These are phyloP conservation scores for Fraxinus latifolia DNA, from an alignment of 305 asterid species.

Conservation along the genomic window DNA sequence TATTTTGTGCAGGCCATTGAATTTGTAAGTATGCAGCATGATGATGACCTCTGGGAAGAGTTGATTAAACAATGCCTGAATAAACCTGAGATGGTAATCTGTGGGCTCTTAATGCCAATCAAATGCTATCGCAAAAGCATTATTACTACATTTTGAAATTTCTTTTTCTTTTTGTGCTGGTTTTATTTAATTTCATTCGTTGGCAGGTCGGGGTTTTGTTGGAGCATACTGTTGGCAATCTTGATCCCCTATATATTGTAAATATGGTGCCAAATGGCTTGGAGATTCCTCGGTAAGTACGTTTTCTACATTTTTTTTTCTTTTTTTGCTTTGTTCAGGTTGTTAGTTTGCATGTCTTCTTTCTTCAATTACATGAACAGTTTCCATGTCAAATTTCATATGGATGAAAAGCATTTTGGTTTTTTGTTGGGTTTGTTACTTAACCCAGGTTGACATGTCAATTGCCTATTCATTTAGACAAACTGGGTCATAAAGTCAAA, in stretches of 20 bases:
- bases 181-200: conserved; percentile 18
- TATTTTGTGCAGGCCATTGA: conserved; percentile 77
- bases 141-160: conserved; percentile 4
- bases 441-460: neutral
- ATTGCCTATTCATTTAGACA: neutral
- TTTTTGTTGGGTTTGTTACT: conserved; percentile 10
- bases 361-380: neutral
- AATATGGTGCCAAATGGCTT: conserved; percentile 89
- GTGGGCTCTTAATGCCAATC: conserved; percentile 12
- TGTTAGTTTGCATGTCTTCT: neutral
- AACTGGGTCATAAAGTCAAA: neutral
- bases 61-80: conserved; percentile 77
- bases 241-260: conserved; percentile 92
- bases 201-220: conserved; percentile 84
- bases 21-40: conserved; percentile 90
- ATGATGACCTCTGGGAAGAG: conserved; percentile 99
- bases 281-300: conserved; percentile 89
- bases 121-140: conserved; percentile 11
- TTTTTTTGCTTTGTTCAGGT: conserved; percentile 4
- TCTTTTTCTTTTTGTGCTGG: conserved; percentile 11
- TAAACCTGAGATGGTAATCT: conserved; percentile 94
- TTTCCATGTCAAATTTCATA: neutral
- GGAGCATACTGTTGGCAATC: conserved; percentile 99
- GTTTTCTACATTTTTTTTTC: neutral
- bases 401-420: neutral